These are phyloP conservation scores for Staphylotrichum longicolle DNA, from an alignment of 495 filamentous ascomycete species.

Conservation along the genomic window DNA sequence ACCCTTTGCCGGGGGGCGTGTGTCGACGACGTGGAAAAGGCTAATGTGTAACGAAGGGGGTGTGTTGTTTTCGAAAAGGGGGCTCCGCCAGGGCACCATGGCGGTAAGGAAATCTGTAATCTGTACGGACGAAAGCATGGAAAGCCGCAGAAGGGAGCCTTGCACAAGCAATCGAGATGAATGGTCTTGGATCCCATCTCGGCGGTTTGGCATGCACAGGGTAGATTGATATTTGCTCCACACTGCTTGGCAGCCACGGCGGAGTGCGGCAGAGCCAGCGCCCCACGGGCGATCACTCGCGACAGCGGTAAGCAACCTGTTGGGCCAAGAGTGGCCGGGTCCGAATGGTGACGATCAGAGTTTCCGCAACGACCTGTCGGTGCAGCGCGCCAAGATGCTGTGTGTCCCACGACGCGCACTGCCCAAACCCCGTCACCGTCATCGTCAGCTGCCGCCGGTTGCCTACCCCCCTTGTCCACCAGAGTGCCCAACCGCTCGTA, in stretches of 20 bases:
- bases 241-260: conserved; percentile 30
- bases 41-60: conserved; percentile 3
- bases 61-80: background rate
- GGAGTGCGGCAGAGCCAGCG: conserved; percentile 26
- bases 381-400: conserved; percentile 23
- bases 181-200: conserved; percentile 26
- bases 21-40: background rate
- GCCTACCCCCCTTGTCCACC: background rate
- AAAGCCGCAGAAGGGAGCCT: conserved; percentile 31
- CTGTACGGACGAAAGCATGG: conserved; percentile 19
- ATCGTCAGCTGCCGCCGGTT: conserved; percentile 31
- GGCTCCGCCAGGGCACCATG: conserved; percentile 18
- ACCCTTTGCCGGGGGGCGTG: conserved; percentile 13
- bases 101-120: background rate
- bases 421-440: conserved; percentile 16
- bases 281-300: conserved; percentile 31
- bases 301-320: conserved; percentile 23
- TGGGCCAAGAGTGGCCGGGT: conserved; percentile 28
- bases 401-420: conserved; percentile 14
- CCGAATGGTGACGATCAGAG: conserved; percentile 25
- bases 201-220: conserved; percentile 30
- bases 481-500: conserved; percentile 4
- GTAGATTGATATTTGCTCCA: conserved; percentile 31
- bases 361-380: conserved; percentile 21
- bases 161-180: conserved; percentile 28